Evolutionary conservation across 805 yeast genomes (phyloP).

Genomic region (Metschnikowia santaceciliae): DNA sequence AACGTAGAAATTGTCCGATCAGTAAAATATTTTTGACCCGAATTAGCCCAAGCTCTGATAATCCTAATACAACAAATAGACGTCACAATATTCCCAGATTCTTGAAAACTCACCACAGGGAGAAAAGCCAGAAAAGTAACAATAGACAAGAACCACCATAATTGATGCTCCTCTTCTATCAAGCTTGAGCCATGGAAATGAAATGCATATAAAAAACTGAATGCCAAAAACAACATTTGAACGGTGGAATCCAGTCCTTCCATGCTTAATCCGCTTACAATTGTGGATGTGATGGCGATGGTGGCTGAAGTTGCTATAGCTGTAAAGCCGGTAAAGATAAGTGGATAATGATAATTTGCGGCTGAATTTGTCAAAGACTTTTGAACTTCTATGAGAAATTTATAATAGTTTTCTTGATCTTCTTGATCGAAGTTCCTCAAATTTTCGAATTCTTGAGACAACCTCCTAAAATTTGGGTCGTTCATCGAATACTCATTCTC

Average conservation of each 20-base stretch:
- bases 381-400: conserved; percentile 47
- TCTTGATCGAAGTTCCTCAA: conserved; percentile 4
- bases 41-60: conserved; percentile 79
- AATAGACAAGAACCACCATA: conserved; percentile 71
- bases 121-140: conserved; percentile 13
- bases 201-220: conserved; percentile 47
- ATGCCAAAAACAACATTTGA: conserved; percentile 17
- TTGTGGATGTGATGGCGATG: neutral
- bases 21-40: conserved; percentile 76
- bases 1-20: conserved; percentile 36
- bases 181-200: conserved; percentile 78
- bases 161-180: conserved; percentile 92
- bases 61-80: conserved; percentile 45
- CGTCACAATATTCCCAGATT: conserved; percentile 3
- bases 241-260: neutral
- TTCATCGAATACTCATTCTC: conserved; percentile 33
- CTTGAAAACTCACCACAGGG: conserved; percentile 5
- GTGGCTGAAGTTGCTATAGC: conserved; percentile 5
- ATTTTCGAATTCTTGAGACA: conserved; percentile 13
- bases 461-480: conserved; percentile 8
- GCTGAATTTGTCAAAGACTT: conserved; percentile 52
- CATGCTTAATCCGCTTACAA: neutral
- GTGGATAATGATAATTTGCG: conserved; percentile 63
- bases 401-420: conserved; percentile 21
- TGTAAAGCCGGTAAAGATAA: conserved; percentile 34